Evolutionary conservation across 2,329 filamentous ascomycete species (phyloP), one percentile per base, ranked within the genome.

Genomic region (Penicillium polonicum): DNA sequence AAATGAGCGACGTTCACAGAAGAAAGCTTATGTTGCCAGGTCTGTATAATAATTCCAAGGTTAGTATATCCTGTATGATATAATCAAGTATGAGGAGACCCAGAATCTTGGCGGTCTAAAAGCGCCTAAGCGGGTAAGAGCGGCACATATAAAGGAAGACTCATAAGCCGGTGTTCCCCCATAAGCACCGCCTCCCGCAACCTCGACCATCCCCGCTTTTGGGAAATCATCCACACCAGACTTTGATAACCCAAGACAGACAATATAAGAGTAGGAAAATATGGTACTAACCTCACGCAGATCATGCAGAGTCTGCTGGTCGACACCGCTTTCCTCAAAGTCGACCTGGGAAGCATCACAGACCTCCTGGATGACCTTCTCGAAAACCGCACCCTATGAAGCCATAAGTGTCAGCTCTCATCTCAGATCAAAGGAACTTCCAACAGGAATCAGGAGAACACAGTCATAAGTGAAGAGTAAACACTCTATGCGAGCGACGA

Each of bases 291-390:
- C 93, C 86, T 88, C 84, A 77, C 88, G 88, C 82, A 99, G 81
- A 75, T 96, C 91, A 66, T 93, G 86, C 70, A 99, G 80, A 51
- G 93, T 93, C 67, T 85, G 82, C 74, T 93, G 89, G 69, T 96
- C 91, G 64, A 97, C 89, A 69, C 94, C 94, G 68, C 89, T 91
- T 79, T 99, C 94, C 76, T 99, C 94, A 74, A 99, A 97, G 78
- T 97, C 94, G 71, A 93, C 90, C 71, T 90, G 85, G 71, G 93
- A 97, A 66, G 88, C 88, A 68, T 93, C 89, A 76, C 97, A 90
- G 72, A 99, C 92, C 79, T 90, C 89, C 68, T 93, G 88, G 76
- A 97, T 91, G 73, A 99, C 92, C 79, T 94, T 91, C 62, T 88
- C 82, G 72, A 97, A 99, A 71, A 97, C 88, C 65, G 80, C 79